Conservation (phyloP, 805 yeast genomes). For the Candida andamanensis region DNA sequence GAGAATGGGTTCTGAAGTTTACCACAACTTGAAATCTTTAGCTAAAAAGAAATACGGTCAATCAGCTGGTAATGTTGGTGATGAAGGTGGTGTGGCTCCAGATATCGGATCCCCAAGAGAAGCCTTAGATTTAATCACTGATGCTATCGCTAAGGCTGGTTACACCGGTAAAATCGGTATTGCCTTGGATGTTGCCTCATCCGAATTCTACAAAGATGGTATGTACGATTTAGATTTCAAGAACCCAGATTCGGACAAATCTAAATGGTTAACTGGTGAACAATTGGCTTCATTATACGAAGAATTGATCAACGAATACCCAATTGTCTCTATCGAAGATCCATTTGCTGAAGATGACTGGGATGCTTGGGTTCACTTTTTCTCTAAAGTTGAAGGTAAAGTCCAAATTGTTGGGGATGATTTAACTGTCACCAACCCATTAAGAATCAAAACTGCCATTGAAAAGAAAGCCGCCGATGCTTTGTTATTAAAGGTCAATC, state of each 20-base stretch:
- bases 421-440: slow-evolving; percentile 97
- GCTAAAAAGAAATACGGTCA: slow-evolving; percentile 96
- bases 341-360: slow-evolving; percentile 99
- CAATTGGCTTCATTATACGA: slow-evolving; percentile 83
- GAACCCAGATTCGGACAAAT: slow-evolving; percentile 86
- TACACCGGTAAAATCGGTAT: slow-evolving; percentile 89
- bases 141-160: slow-evolving; percentile 90
- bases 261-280: slow-evolving; percentile 88
- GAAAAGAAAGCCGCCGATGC: slow-evolving; percentile 95
- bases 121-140: slow-evolving; percentile 91
- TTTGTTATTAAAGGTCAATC: slow-evolving; percentile 95
- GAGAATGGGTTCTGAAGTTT: slow-evolving; percentile 96
- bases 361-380: slow-evolving; percentile 95
- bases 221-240: slow-evolving; percentile 97
- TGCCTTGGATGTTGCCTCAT: slow-evolving; percentile 95
- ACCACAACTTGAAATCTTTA: slow-evolving; percentile 90
- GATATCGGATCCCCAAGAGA: slow-evolving; percentile 91
- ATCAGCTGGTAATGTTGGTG: slow-evolving; percentile 99
- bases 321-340: slow-evolving; percentile 97
- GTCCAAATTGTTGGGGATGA: slow-evolving; percentile 97
- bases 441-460: slow-evolving; percentile 90
- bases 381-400: slow-evolving; percentile 55
- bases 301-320: slow-evolving; percentile 79
- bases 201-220: slow-evolving; percentile 96
- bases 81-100: slow-evolving; percentile 99